Evolutionary conservation across 352 stramenopile species (phyloP).

Genomic region (Elongisporangium senticosum): DNA sequence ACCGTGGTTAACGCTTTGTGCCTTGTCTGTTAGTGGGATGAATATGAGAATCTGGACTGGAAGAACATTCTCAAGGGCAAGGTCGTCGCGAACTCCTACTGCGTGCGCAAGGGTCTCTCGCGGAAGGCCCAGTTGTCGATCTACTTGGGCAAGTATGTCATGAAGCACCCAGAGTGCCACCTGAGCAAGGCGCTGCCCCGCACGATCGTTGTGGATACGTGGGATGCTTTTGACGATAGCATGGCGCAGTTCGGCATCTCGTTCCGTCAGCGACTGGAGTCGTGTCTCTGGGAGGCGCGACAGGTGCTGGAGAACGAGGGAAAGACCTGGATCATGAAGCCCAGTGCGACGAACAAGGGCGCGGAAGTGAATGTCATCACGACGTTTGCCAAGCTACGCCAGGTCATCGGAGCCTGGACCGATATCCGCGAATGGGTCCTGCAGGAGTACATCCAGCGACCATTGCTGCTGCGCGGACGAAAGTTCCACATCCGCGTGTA

Average conservation of each 20-base stretch:
- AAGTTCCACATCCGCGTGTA: constrained; percentile 79
- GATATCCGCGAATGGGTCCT: constrained; percentile 69
- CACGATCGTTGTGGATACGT: constrained; percentile 65
- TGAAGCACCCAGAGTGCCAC: constrained; percentile 46
- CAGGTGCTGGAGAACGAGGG: constrained; percentile 35
- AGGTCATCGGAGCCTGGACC: constrained; percentile 55
- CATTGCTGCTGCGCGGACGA: constrained; percentile 44
- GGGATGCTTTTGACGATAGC: constrained; percentile 59
- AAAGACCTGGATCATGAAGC: constrained; percentile 71
- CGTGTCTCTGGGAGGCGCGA: constrained; percentile 49
- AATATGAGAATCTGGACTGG: constrained; percentile 67
- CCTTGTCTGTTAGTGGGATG: constrained; percentile 34
- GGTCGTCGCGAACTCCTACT: constrained; percentile 59
- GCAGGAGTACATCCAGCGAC: constrained; percentile 48
- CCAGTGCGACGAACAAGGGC: constrained; percentile 69
- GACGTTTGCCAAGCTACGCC: constrained; percentile 51
- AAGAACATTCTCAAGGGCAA: constrained; percentile 44
- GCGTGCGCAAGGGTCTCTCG: constrained; percentile 62
- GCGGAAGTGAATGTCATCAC: constrained; percentile 61
- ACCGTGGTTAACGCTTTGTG: neutral
- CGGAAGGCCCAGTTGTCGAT: constrained; percentile 68
- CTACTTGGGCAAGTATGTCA: constrained; percentile 63
- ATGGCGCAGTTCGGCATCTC: constrained; percentile 50
- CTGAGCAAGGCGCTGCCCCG: constrained; percentile 42
- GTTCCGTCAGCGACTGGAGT: constrained; percentile 50